These are phyloP conservation scores for Ascoidea asiatica DNA, from an alignment of 805 yeast species.

Conservation along the genomic window DNA sequence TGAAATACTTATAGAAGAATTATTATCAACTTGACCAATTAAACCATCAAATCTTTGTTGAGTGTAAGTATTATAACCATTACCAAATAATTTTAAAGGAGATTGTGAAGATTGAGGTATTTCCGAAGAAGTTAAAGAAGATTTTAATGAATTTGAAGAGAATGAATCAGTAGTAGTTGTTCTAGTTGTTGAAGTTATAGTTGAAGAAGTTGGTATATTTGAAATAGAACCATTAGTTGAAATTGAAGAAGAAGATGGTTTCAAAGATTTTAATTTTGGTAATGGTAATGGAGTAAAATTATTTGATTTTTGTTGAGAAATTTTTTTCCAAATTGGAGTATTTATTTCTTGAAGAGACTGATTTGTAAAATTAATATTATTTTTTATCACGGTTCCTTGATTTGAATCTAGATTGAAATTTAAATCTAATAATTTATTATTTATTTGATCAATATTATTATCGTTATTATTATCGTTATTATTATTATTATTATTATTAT, in stretches of 20 bases:
- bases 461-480: not conserved
- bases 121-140: not conserved
- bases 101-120: slow-evolving; percentile 4
- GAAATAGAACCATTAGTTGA: not conserved
- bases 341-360: not conserved
- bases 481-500: not conserved
- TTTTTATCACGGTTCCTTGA: not conserved
- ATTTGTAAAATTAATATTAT: not conserved
- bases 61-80: slow-evolving; percentile 10
- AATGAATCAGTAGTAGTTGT: not conserved
- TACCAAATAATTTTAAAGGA: slow-evolving; percentile 9
- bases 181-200: not conserved
- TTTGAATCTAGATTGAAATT: not conserved
- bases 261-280: not conserved
- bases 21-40: slow-evolving; percentile 2
- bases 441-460: not conserved
- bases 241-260: not conserved
- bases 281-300: not conserved
- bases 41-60: slow-evolving; percentile 8
- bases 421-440: not conserved
- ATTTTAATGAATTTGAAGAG: not conserved
- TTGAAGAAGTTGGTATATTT: not conserved
- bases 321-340: not conserved
- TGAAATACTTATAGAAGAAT: not conserved
- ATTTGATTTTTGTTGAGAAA: not conserved